A percentile compares a stretch with the other conserved stretches of the same genome.
Evolutionary conservation across 345 rosid genomes (phyloP).

Genomic region (Murraya koenigii): DNA sequence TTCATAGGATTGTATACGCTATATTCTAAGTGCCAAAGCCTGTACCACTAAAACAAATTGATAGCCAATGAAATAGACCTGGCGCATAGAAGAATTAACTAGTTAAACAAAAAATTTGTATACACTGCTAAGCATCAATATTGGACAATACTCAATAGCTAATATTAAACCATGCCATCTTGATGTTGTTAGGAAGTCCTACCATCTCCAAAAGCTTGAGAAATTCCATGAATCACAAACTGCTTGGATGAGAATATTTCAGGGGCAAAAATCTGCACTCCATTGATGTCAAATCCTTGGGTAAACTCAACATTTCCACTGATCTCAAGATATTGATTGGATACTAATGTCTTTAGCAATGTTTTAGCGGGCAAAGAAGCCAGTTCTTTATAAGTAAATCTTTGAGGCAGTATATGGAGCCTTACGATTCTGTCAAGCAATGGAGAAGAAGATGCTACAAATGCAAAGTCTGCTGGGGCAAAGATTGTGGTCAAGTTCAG

Average conservation of each 20-base stretch:
- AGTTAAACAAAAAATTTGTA: background rate
- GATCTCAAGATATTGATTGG: constrained; percentile 42
- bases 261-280: constrained; percentile 48
- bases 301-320: constrained; percentile 20
- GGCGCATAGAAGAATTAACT: background rate
- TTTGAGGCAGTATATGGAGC: constrained; percentile 48
- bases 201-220: constrained; percentile 38
- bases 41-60: background rate
- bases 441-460: constrained; percentile 49
- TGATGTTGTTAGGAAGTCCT: constrained; percentile 17
- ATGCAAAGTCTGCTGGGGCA: constrained; percentile 49
- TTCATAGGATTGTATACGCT: background rate
- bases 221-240: constrained; percentile 60
- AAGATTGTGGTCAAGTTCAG: constrained; percentile 57
- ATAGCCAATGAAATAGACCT: background rate
- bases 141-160: background rate
- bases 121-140: background rate
- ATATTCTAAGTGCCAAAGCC: no score
- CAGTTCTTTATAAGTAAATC: constrained; percentile 40
- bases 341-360: constrained; percentile 41
- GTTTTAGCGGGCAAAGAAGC: constrained; percentile 44
- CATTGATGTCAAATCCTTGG: constrained; percentile 36
- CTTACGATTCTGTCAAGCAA: constrained; percentile 54
- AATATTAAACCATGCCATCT: background rate
- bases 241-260: constrained; percentile 46